Base-by-base conservation (phyloP, 306 rosid genomes). In the Casuarina equisetifolia region DNA sequence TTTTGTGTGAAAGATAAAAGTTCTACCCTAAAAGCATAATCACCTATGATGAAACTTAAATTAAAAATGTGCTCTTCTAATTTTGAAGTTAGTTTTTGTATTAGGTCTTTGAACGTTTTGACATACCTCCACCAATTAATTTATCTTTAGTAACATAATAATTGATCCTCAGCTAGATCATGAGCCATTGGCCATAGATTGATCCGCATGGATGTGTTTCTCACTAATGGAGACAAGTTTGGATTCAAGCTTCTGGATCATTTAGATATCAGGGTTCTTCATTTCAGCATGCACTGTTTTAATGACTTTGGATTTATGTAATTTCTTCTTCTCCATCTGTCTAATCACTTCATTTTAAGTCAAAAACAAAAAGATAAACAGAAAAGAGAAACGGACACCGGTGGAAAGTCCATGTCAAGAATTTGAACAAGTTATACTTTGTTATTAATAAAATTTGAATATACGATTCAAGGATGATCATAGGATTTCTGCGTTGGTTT, bases 91-190 rank as follows among this genome's bases (percentile, higher is more conserved):
- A 25, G 32, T 25, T 25, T 25, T 25, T 25, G 32, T 25, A 25
- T 25, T 25, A 25, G 32, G 32, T 25, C 32, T 25, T 25, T 25
- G 32, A 25, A 25, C 32, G 1, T 25, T 25, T 25, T 25, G 32
- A 25, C 32, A 80, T 74, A 88, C 43, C 35, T 35, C 44, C 71
- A 6, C 67, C 76, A 73, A 57, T 5, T 32, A 43, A 48, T 46
- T 32, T 5, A 49, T 43, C 67, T 42, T 57, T 70, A 71, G 42
- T 70, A 67, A 53, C 44, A 35, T 62, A 11, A 13, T 43, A 35
- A 19, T 43, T 38, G 48, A 45, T 55, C 40, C 42, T 36, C 44
- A 1, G 69, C 64, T 48, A 57, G 53, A 53, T 72, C 8, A 71
- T 40, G n/a, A 40, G 75, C 76, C 48, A 38, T 67, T 46, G 63